A percentile compares a stretch with the other conserved stretches of the same genome.
phyloP scores from a whole-genome alignment of 305 asterid genomes.

The Fraxinus angustifolia region DNA sequence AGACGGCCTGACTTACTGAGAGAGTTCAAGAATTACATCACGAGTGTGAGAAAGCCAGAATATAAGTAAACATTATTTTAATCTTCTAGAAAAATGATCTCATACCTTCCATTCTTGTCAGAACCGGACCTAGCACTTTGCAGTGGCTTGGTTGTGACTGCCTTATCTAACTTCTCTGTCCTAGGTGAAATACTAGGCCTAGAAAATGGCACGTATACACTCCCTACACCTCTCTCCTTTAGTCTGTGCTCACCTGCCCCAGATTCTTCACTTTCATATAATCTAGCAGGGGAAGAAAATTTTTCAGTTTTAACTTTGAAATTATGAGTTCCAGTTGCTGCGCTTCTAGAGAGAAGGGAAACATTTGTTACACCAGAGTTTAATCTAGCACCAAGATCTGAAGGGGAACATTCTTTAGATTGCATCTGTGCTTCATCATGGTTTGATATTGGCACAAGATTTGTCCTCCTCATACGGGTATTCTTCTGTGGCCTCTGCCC shows the following conservation, averaged over 20 bases:
- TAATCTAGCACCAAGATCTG: constrained; percentile 68
- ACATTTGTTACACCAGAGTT: constrained; percentile 49
- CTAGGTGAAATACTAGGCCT: constrained; percentile 77
- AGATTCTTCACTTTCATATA: constrained; percentile 89
- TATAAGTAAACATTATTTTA: not conserved
- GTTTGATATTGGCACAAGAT: constrained; percentile 78
- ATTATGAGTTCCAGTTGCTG: constrained; percentile 51
- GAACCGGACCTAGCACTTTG: constrained; percentile 59
- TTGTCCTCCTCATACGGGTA: constrained; percentile 86
- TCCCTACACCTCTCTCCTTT: constrained; percentile 53
- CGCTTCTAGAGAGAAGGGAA: constrained; percentile 53
- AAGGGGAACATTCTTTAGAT: constrained; percentile 75
- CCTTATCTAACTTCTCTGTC: constrained; percentile 66
- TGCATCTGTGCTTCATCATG: constrained; percentile 69
- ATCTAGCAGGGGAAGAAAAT: constrained; percentile 67
- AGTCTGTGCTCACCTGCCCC: constrained; percentile 70
- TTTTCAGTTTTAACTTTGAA: constrained; percentile 53
- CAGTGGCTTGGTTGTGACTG: constrained; percentile 58
- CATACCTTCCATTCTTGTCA: constrained; percentile 85
- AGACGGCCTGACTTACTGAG: constrained; percentile 92
- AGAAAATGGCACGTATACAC: constrained; percentile 57
- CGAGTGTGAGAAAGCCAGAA: constrained; percentile 15
- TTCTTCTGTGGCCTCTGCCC: constrained; percentile 95
- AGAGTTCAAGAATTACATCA: constrained; percentile 22
- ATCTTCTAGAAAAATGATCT: constrained; percentile 21